Percentiles rank a stretch among this genome's conserved stretches.
Conservation (phyloP, 495 filamentous ascomycete genomes). For the Delitschia confertaspora region DNA sequence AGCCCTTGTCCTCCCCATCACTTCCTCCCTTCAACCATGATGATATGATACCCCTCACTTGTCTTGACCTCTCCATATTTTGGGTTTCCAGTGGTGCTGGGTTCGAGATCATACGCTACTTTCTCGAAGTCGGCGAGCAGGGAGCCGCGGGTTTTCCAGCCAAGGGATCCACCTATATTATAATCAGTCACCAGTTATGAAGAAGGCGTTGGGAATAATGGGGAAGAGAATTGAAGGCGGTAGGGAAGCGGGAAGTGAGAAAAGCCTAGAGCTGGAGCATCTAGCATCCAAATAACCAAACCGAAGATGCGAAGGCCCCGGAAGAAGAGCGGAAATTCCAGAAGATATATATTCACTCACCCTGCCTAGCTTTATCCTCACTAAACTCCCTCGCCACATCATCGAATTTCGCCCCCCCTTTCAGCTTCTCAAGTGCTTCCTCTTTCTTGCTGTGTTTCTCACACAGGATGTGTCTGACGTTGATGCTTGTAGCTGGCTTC, state of each 20-base stretch:
- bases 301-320: no score
- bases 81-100: slow-evolving; percentile 65
- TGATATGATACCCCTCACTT: slow-evolving; percentile 81
- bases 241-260: no score
- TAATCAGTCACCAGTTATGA: background rate
- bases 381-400: slow-evolving; percentile 80
- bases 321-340: slow-evolving; percentile 2
- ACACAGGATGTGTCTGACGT: slow-evolving; percentile 85
- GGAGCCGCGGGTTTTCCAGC: slow-evolving; percentile 71
- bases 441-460: slow-evolving; percentile 85
- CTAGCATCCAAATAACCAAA: no score
- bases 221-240: no score
- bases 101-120: slow-evolving; percentile 68
- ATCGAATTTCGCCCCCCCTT: slow-evolving; percentile 72
- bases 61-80: slow-evolving; percentile 77
- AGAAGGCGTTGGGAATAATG: background rate
- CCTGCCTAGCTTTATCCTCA: slow-evolving; percentile 80
- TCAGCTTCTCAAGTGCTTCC: slow-evolving; percentile 71
- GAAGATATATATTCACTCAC: slow-evolving; percentile 37
- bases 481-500: slow-evolving; percentile 71
- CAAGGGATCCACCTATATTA: slow-evolving; percentile 61
- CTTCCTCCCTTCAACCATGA: slow-evolving; percentile 76
- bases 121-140: slow-evolving; percentile 70
- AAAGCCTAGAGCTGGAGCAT: no score
- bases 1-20: slow-evolving; percentile 34